phyloP scores from a whole-genome alignment of 1,139 yeast species.

The Lodderomyces parapsilosis region DNA sequence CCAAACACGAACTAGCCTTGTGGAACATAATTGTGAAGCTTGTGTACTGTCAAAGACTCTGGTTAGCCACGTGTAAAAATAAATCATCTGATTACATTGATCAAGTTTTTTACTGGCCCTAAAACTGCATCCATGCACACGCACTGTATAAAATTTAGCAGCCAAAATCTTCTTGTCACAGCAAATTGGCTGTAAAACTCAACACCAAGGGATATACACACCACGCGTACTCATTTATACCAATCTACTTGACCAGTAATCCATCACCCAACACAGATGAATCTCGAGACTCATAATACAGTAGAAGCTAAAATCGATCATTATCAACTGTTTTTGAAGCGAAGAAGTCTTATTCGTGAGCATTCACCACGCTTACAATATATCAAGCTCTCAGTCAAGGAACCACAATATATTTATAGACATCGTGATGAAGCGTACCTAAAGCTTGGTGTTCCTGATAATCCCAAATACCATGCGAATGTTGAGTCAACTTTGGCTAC shows the following conservation, averaged over 20 bases:
- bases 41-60: background rate
- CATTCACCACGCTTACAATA: conserved; percentile 3
- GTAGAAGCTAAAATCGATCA: background rate
- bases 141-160: background rate
- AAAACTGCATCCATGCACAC: background rate
- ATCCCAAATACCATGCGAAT: background rate
- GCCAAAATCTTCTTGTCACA: background rate
- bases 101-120: background rate
- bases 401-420: conserved; percentile 11
- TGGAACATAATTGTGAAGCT: background rate
- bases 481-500: conserved; percentile 4
- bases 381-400: conserved; percentile 4
- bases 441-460: conserved; percentile 9
- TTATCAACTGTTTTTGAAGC: background rate
- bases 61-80: background rate
- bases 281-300: background rate
- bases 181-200: background rate
- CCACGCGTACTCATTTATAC: too few species aligned
- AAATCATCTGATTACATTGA: conserved; percentile 7
- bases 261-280: background rate
- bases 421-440: conserved; percentile 13
- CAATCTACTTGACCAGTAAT: too few species aligned
- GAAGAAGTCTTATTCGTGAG: background rate
- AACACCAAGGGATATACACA: too few species aligned
- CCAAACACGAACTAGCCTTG: background rate